Base-by-base conservation (phyloP, 2,329 filamentous ascomycete species). In the Sclerotinia minor region DNA sequence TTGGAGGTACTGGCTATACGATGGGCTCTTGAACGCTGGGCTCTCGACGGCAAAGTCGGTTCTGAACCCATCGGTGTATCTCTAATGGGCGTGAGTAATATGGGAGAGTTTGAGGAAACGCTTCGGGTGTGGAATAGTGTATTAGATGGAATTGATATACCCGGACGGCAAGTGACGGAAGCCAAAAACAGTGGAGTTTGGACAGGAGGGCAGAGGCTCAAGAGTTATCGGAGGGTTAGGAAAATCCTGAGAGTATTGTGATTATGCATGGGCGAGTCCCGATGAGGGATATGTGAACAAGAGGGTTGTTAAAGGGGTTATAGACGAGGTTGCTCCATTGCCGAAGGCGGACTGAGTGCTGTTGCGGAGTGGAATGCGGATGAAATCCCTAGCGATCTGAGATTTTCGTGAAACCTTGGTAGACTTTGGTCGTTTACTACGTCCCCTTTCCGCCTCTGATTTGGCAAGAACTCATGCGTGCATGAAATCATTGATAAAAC, bases 1-100 rank as follows among this genome's bases (percentile, higher is more conserved):
- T 81, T 98, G 7, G 94, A 97, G 78, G 88, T 91, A 59, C 86
- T 97, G 21, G 89, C 92, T 0, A 92, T 97, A 67, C 87, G 92
- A 5, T 98, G 90, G 82, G 88, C 92, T 2, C 81, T 97, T 64
- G 84, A 87, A 68, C 83, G 82, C 59, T 90, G 87, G 87, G 80
- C 83, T 0, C 77, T 81, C 24, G 77, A 79, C 0, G 87, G 84
- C 0, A 81, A 80, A 26, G 45, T 61, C 21, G 0, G 74, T 71
- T 0, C 78, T 81, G 69, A 82, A 74, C 71, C 0, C 78, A 81
- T 88, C 3, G 87, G 84, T 32, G 81, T 84, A 26, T 85, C 80
- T 67, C 88, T 91, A 54, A 88, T 90, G 80, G 89, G 89, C 0
- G 86, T 90, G 1, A 85, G 87, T 24, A 85, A 82, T 32, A 79